Evolutionary conservation across 164 flowering plant genomes (phyloP), one percentile per base, ranked within the genome.

Genomic region (Dillenia suffruticosa): DNA sequence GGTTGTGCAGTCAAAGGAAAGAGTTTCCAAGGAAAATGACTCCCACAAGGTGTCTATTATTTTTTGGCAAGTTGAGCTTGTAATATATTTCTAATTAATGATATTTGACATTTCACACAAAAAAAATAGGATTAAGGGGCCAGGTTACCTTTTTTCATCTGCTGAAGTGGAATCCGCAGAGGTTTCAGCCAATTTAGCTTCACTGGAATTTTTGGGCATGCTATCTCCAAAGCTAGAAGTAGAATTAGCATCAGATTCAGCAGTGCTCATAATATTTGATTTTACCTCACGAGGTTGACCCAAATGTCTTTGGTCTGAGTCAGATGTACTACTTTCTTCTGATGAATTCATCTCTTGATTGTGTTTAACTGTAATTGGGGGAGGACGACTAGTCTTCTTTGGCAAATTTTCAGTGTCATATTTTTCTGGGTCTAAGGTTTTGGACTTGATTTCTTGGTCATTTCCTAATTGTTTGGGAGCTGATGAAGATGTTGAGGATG

Each of bases 401-500:
- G 13, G 32, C 26, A 51, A 63, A 26, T 47, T 51, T 17, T 62
- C 62, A 12, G 3, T 40, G 22, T 13, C 44, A 44, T 53, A 44
- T 60, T 43, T 58, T 12, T 46, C 12, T 0, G 64, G 22, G 43
- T 44, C 44, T 60, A 49, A 2, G 24, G 9, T 26, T 57, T 54
- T 65, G 19, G 68, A 24, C 12, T 48, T 63, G 59, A 62, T 24
- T 9, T 47, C 65, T 57, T 63, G 45, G 22, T 76, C 71, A 32
- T 32, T 32, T 72, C 71, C 69, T 61, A 61, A 54, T 32, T 67
- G 57, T 54, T 66, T 68, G n/a, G 59, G 15, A 11, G 12, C 50
- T 61, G 78, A 56, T 40, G 70, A 61, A 43, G 54, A 63, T 26
- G 76, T 51, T n/a, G 81, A 74, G 58, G 86, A 72, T n/a, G 81